A percentile compares a stretch with the other conserved stretches of the same genome.
Evolutionary conservation across 306 rosid species (phyloP).

Genomic region (Quercus ilex): DNA sequence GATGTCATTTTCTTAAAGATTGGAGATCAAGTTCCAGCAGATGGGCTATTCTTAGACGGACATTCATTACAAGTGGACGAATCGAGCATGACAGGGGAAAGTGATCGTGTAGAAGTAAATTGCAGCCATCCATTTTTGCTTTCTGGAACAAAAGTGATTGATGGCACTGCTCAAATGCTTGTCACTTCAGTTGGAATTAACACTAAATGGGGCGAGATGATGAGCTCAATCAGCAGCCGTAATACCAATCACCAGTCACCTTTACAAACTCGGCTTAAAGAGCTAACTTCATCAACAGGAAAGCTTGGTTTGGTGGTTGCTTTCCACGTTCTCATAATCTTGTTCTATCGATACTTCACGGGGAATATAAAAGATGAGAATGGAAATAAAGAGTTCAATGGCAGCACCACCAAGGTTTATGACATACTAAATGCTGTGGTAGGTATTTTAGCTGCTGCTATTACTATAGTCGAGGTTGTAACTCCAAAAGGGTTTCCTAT

Average conservation of each 20-base stretch:
- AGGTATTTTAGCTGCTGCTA: conserved; percentile 14
- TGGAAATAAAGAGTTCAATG: conserved; percentile 5
- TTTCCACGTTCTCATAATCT: background rate
- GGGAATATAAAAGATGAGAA: conserved; percentile 15
- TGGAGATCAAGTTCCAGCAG: conserved; percentile 32
- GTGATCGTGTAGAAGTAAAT: conserved; percentile 25
- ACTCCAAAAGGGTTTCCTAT: conserved; percentile 32
- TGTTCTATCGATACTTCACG: conserved; percentile 8
- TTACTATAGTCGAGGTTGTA: conserved; percentile 31
- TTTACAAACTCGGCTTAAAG: conserved; percentile 13
- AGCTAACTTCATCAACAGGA: conserved; percentile 9
- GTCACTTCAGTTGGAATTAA: conserved; percentile 28
- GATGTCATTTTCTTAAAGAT: conserved; percentile 26
- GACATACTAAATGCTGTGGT: conserved; percentile 6
- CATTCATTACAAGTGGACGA: conserved; percentile 19
- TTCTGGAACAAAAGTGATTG: conserved; percentile 26
- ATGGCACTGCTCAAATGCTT: conserved; percentile 24
- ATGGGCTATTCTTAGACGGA: conserved; percentile 26
- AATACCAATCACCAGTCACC: conserved; percentile 14
- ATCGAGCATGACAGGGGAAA: conserved; percentile 25
- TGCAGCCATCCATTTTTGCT: conserved; percentile 17
- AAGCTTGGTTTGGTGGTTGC: conserved; percentile 20
- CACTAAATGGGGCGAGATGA: conserved; percentile 30
- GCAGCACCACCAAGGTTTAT: conserved; percentile 5
- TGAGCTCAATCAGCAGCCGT: conserved; percentile 7